phyloP scores from a whole-genome alignment of 257 asterid species.

The Nicotiana noctiflora region DNA sequence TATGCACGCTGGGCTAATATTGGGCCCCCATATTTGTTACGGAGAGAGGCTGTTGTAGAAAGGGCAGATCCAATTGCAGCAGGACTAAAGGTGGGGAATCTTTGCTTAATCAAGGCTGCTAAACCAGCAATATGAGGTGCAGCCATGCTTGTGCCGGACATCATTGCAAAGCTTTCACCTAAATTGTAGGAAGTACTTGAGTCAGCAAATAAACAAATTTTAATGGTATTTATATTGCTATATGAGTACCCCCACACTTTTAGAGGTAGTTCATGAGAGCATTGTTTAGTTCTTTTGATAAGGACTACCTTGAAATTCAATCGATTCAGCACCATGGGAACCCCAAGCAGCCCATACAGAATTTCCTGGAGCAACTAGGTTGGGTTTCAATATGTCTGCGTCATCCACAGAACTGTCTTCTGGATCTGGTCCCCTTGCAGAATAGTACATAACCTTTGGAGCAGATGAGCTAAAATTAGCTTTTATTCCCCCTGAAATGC shows the following conservation, averaged over 20 bases:
- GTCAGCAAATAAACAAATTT: not conserved
- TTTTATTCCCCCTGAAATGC: slow-evolving; percentile 70
- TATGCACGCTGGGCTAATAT: slow-evolving; percentile 92
- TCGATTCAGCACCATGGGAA: slow-evolving; percentile 69
- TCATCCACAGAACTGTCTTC: slow-evolving; percentile 56
- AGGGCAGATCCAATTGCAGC: slow-evolving; percentile 89
- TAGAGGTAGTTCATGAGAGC: not conserved
- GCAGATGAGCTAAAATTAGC: slow-evolving; percentile 74
- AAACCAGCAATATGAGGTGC: slow-evolving; percentile 96
- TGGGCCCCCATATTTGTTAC: slow-evolving; percentile 60
- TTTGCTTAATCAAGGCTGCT: slow-evolving; percentile 85
- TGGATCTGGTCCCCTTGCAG: slow-evolving; percentile 99
- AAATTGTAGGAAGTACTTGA: not conserved
- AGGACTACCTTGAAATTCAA: slow-evolving; percentile 72
- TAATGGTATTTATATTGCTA: not conserved
- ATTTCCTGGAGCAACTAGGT: slow-evolving; percentile 92
- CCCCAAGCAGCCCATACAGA: slow-evolving; percentile 99
- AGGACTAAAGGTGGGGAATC: slow-evolving; percentile 59
- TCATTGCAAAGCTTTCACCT: slow-evolving; percentile 95
- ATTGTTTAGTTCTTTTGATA: not conserved
- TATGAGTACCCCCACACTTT: not conserved
- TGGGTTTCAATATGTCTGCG: slow-evolving; percentile 89
- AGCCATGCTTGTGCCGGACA: slow-evolving; percentile 99
- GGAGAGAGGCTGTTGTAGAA: slow-evolving; percentile 82
- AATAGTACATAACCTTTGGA: slow-evolving; percentile 87